Percentiles rank a stretch among this genome's conserved stretches.
Evolutionary conservation across 2,329 filamentous ascomycete species (phyloP).

Genomic region (Geoglossum cookeanum): DNA sequence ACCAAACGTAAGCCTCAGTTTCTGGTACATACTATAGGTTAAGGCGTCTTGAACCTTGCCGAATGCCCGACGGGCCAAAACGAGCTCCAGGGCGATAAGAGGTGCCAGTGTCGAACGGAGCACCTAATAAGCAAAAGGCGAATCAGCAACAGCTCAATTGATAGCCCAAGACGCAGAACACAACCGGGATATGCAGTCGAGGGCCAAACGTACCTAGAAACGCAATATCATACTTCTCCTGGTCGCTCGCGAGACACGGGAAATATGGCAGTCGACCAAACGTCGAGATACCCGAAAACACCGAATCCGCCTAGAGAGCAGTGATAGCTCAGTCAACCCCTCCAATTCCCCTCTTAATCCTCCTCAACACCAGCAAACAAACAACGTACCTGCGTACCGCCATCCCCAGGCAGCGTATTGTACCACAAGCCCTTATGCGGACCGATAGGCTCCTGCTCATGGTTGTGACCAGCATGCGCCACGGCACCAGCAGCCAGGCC

Average conservation of each 20-base stretch:
- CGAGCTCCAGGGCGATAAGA: slow-evolving; percentile 70
- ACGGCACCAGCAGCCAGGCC: slow-evolving; percentile 28
- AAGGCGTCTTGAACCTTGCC: slow-evolving; percentile 67
- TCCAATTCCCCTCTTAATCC: background rate
- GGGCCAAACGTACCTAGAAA: slow-evolving; percentile 44
- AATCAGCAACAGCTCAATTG: slow-evolving; percentile 4
- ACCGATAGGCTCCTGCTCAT: slow-evolving; percentile 42
- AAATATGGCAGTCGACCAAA: slow-evolving; percentile 64
- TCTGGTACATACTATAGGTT: slow-evolving; percentile 57
- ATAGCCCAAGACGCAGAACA: background rate
- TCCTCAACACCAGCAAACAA: background rate
- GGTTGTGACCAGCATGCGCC: slow-evolving; percentile 36
- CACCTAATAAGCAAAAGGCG: slow-evolving; percentile 29
- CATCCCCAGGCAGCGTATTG: slow-evolving; percentile 63
- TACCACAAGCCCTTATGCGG: slow-evolving; percentile 67
- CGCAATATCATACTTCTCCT: slow-evolving; percentile 64
- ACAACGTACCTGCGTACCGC: slow-evolving; percentile 50
- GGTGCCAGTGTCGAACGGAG: slow-evolving; percentile 71
- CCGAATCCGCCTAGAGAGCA: slow-evolving; percentile 52
- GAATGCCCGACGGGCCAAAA: slow-evolving; percentile 68
- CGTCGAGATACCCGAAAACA: slow-evolving; percentile 75
- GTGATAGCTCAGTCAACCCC: background rate
- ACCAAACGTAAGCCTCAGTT: slow-evolving; percentile 12
- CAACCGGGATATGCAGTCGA: background rate
- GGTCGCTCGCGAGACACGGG: slow-evolving; percentile 51